These are phyloP conservation scores for Eucalyptus melliodora DNA, from an alignment of 345 rosid species.

Conservation along the genomic window DNA sequence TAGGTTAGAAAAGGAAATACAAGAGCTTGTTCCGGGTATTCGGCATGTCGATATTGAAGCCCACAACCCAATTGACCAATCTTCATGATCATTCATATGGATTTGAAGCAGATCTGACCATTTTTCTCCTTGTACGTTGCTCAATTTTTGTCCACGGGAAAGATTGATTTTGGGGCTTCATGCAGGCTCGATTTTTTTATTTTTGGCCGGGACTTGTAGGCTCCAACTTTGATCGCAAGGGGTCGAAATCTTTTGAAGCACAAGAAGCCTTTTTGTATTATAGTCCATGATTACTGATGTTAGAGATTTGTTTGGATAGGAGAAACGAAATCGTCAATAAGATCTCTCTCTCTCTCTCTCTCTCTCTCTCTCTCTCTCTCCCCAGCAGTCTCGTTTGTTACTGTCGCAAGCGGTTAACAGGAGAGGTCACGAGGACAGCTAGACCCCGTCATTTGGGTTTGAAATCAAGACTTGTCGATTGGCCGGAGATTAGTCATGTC, in stretches of 20 bases:
- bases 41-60: constrained; percentile 97
- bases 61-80: constrained; percentile 47
- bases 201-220: not conserved
- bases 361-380: not conserved
- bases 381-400: not conserved
- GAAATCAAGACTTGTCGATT: not conserved
- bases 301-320: not conserved
- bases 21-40: constrained; percentile 91
- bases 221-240: not conserved
- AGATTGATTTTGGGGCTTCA: not conserved
- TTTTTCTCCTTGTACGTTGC: not conserved
- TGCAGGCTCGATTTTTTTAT: not conserved
- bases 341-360: not conserved
- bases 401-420: not conserved
- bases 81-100: not conserved
- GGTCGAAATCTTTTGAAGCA: not conserved
- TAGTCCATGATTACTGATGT: not conserved
- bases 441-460: not conserved
- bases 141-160: not conserved
- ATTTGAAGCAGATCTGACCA: not conserved
- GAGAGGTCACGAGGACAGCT: not conserved
- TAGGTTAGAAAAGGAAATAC: constrained; percentile 89
- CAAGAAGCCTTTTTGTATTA: not conserved
- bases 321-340: not conserved
- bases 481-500: not conserved